Conservation (phyloP, 768 basidiomycete genomes). For the Naganishia randhawae region DNA sequence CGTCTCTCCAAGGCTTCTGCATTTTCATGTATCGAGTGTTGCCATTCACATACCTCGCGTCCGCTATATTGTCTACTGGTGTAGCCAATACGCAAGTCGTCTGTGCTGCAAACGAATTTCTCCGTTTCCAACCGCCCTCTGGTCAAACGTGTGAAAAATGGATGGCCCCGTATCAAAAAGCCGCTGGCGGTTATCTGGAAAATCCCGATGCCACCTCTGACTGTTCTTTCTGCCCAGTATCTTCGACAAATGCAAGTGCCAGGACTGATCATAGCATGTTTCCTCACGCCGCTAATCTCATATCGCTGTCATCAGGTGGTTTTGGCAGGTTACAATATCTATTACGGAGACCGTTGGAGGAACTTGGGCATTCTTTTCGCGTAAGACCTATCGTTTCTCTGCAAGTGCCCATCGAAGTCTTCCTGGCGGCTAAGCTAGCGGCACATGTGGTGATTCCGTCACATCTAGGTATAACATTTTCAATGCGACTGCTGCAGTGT, state of each 20-base stretch:
- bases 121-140: conserved; percentile 65
- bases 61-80: conserved; percentile 22
- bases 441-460: too few relatives aligned
- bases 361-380: not conserved
- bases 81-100: conserved; percentile 51
- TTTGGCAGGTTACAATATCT: not conserved
- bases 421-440: too few relatives aligned
- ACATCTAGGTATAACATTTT: conserved; percentile 43
- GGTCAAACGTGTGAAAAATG: conserved; percentile 17
- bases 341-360: conserved; percentile 5
- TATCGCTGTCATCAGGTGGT: not conserved
- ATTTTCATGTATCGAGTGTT: conserved; percentile 47
- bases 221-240: conserved; percentile 18
- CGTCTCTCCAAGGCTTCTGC: conserved; percentile 32
- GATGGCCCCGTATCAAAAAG: not conserved
- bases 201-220: not conserved
- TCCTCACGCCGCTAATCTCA: not conserved
- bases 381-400: not conserved
- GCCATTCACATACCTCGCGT: conserved; percentile 50
- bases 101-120: conserved; percentile 68
- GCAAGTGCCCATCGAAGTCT: too few relatives aligned
- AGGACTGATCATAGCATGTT: too few relatives aligned
- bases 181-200: conserved; percentile 14
- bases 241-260: not conserved
- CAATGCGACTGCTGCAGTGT: conserved; percentile 34